Percentiles rank a stretch among this genome's conserved stretches.
These are phyloP conservation scores for Blastobotrys niveus DNA, from an alignment of 1,139 yeast genomes.

Conservation along the genomic window DNA sequence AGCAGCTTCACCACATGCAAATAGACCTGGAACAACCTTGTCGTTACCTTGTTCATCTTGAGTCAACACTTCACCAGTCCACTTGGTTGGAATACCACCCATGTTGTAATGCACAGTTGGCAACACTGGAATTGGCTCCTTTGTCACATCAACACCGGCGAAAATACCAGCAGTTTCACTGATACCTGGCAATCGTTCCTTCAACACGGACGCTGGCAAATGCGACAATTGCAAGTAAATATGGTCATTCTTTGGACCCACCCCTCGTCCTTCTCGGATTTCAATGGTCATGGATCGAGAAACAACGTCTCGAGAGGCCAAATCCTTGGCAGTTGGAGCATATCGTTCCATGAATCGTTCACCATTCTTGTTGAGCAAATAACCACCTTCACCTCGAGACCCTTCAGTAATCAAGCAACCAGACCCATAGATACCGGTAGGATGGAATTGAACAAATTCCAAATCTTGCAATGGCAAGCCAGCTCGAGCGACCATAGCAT, in stretches of 20 bases:
- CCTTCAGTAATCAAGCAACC: slow-evolving; percentile 99
- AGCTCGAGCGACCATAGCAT: slow-evolving; percentile 97
- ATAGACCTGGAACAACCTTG: slow-evolving; percentile 84
- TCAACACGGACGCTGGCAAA: slow-evolving; percentile 83
- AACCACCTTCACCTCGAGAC: slow-evolving; percentile 99
- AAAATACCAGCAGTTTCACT: slow-evolving; percentile 98
- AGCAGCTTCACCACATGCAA: slow-evolving; percentile 99
- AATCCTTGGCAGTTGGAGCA: slow-evolving; percentile 97
- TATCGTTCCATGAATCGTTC: slow-evolving; percentile 99
- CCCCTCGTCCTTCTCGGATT: slow-evolving; percentile 98
- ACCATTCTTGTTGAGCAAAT: slow-evolving; percentile 91
- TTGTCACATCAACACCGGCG: slow-evolving; percentile 98
- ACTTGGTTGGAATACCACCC: slow-evolving; percentile 99
- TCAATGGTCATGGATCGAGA: slow-evolving; percentile 98
- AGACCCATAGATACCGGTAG: slow-evolving; percentile 98
- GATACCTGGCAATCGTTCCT: slow-evolving; percentile 98
- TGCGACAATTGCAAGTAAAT: slow-evolving; percentile 91
- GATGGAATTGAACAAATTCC: slow-evolving; percentile 98
- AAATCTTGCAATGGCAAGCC: slow-evolving; percentile 96
- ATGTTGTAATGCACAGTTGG: slow-evolving; percentile 99
- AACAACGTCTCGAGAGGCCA: slow-evolving; percentile 97
- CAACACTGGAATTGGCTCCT: slow-evolving; percentile 97
- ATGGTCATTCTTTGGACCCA: slow-evolving; percentile 94
- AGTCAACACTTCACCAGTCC: slow-evolving; percentile 91
- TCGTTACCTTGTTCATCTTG: slow-evolving; percentile 79